Evolutionary conservation across 2,329 filamentous ascomycete species (phyloP).

Genomic region (Neopestalotiopsis sp.): DNA sequence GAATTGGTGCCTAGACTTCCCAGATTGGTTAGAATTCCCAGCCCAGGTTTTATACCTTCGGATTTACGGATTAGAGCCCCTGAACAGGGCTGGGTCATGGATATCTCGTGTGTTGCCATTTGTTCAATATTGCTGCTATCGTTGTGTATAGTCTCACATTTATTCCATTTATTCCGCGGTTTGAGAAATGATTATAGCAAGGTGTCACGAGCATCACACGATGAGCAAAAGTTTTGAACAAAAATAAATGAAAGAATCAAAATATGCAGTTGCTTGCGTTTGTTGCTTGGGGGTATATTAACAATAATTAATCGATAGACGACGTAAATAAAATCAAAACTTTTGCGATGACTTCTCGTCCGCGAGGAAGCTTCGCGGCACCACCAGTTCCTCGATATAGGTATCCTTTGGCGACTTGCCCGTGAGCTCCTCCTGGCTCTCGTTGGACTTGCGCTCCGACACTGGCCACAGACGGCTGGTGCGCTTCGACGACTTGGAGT

Average conservation of each 20-base stretch:
- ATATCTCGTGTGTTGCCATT: too few relatives aligned
- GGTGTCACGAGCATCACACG: too few relatives aligned
- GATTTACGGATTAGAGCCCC: too few relatives aligned
- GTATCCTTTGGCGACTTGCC: slow-evolving; percentile 12
- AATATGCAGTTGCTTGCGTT: too few relatives aligned
- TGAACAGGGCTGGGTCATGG: too few relatives aligned
- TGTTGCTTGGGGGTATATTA: slow-evolving; percentile 1
- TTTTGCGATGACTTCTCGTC: slow-evolving; percentile 8
- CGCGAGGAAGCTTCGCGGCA: slow-evolving; percentile 7
- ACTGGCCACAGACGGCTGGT: slow-evolving; percentile 9
- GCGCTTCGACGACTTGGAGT: neutral
- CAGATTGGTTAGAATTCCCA: neutral
- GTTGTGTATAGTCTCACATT: too few relatives aligned
- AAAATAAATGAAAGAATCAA: too few relatives aligned
- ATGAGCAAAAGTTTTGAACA: too few relatives aligned
- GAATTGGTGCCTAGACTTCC: neutral
- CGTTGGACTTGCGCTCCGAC: neutral
- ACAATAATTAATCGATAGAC: neutral
- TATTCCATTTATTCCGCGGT: too few relatives aligned
- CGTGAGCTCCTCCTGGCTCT: slow-evolving; percentile 15
- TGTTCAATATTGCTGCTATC: too few relatives aligned
- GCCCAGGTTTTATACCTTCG: too few relatives aligned
- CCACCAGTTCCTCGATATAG: neutral
- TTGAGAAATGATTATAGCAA: too few relatives aligned
- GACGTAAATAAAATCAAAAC: slow-evolving; percentile 6